phyloP scores from a whole-genome alignment of 1,139 yeast genomes.

The Protomyces inouyei region DNA sequence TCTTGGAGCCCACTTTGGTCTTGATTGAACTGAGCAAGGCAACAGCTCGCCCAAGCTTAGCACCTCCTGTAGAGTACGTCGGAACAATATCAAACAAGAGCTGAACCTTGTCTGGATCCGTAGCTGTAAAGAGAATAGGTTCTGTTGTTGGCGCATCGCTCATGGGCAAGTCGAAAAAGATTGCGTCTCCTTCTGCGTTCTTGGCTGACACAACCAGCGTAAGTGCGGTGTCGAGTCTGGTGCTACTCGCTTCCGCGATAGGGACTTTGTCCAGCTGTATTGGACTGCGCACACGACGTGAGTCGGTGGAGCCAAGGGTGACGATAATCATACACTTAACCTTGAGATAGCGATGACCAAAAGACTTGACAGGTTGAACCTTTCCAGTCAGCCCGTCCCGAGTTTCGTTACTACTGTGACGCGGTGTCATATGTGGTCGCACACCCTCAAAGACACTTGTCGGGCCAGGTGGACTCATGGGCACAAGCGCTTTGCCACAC shows the following conservation, averaged over 20 bases:
- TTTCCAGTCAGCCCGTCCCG: not conserved
- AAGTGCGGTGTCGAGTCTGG: slow-evolving; percentile 83
- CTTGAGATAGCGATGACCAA: slow-evolving; percentile 74
- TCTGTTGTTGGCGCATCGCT: slow-evolving; percentile 77
- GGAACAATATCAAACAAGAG: slow-evolving; percentile 85
- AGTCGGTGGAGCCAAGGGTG: slow-evolving; percentile 82
- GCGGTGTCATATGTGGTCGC: not conserved
- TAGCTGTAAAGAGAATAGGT: slow-evolving; percentile 70
- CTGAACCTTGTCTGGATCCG: slow-evolving; percentile 49
- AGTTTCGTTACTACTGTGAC: slow-evolving; percentile 7
- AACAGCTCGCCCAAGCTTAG: slow-evolving; percentile 76
- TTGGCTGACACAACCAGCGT: slow-evolving; percentile 63
- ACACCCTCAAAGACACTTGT: slow-evolving; percentile 12
- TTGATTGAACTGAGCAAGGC: slow-evolving; percentile 63
- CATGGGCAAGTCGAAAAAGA: slow-evolving; percentile 71
- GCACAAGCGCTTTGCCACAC: slow-evolving; percentile 54
- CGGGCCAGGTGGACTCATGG: slow-evolving; percentile 40
- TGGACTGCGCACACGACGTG: slow-evolving; percentile 56
- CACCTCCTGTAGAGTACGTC: slow-evolving; percentile 60
- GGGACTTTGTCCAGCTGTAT: slow-evolving; percentile 71
- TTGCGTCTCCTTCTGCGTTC: slow-evolving; percentile 56
- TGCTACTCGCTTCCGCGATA: slow-evolving; percentile 65
- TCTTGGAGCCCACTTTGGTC: slow-evolving; percentile 65
- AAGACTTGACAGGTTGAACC: slow-evolving; percentile 54
- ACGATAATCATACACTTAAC: slow-evolving; percentile 64